Evolutionary conservation across 495 filamentous ascomycete species (phyloP), one percentile per base, ranked within the genome.

Genomic region (Articulospora tetracladia): DNA sequence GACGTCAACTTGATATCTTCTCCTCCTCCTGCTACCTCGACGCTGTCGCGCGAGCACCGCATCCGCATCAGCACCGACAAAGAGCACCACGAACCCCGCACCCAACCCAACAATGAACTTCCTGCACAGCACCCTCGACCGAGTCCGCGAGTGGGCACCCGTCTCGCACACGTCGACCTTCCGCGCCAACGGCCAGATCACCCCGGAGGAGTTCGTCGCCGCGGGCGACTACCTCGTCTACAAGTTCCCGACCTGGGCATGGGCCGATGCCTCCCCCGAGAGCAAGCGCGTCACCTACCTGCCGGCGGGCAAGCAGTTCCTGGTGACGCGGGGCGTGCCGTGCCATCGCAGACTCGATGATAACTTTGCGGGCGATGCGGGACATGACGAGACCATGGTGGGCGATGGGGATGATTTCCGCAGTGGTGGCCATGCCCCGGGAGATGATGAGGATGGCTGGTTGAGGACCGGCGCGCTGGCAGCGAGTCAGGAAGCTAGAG

Each of bases 171-270:
- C 85, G 51, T 97, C 93, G 6, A 98, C 90, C 59, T 99, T 99
- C 79, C 91, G 92, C 62, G 78, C 79, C 60, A 96, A 92, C 1
- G 94, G 94, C 65, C 88, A 98, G 74, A 91, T 99, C 74, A 98
- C 95, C 0, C 93, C 93, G 44, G 95, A 97, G 70, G 94, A 99
- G 80, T 99, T 99, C 72, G 79, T 97, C 17, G 86, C 88, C 3
- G 95, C 94, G 2, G 94, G 95, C 65, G 94, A 99, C 76, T 99
- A 97, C 74, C 88, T 99, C 39, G 92, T 97, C 69, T 96, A 93
- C 85, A 98, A 97, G 77, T 99, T 99, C 74, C 94, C 94, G 6
- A 94, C 93, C 48, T 99, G 94, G 94, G 87, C 90, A n/a, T 99
- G 94, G 94, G 83, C 86, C 58, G 90, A 93, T 65, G 93, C 93